These are phyloP conservation scores for Narthecium ossifragum DNA, from an alignment of 106 monocot genomes.

Conservation along the genomic window DNA sequence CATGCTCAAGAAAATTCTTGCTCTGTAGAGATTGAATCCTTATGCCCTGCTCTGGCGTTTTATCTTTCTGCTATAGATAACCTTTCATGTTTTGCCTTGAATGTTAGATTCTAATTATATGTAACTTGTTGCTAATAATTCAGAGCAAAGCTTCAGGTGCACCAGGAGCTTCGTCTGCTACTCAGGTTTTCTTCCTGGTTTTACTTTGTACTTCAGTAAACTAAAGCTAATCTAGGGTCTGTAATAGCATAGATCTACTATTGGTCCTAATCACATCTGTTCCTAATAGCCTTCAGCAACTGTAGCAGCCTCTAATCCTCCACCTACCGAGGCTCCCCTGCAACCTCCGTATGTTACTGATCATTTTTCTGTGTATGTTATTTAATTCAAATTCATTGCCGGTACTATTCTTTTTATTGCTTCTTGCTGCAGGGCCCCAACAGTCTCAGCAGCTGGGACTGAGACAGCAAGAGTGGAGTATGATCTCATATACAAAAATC, in stretches of 20 bases:
- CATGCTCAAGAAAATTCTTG: no score
- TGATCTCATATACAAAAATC: no score
- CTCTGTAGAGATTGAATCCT: no score
- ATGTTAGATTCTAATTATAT: background rate
- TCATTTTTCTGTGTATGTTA: background rate
- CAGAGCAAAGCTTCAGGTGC: conserved; percentile 57
- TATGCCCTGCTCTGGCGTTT: no score
- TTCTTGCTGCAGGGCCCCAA: conserved; percentile 6
- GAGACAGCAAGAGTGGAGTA: no score
- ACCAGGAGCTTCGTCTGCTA: conserved; percentile 29
- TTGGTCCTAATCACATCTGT: no score
- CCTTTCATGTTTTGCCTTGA: background rate
- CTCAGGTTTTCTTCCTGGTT: conserved; percentile 28
- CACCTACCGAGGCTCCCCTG: conserved; percentile 23
- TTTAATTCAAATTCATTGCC: background rate
- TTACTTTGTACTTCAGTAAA: background rate
- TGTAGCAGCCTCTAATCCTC: conserved; percentile 21
- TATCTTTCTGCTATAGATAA: background rate
- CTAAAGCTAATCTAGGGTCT: background rate
- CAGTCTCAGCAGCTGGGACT: no score
- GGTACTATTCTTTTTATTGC: background rate
- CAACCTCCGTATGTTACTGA: conserved; percentile 44
- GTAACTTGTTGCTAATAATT: background rate
- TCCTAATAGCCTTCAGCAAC: conserved; percentile 46
- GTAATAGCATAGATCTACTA: no score